Evolutionary conservation across 495 filamentous ascomycete species (phyloP), one percentile per base, ranked within the genome.

Genomic region (Aspergillus homomorphus): DNA sequence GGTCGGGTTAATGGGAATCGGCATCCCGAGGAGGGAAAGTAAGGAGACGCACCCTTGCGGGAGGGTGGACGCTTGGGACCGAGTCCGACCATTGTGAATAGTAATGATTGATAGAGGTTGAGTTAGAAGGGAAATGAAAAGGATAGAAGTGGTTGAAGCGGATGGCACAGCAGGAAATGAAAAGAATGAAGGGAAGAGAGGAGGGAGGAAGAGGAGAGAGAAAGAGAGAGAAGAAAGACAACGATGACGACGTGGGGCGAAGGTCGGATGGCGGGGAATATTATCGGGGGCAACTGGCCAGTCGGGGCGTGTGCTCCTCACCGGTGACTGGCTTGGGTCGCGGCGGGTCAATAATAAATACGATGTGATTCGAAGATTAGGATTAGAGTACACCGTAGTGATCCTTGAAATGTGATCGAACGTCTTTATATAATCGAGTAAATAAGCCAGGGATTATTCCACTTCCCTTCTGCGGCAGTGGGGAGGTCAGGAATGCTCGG

Each of bases 31-130:
- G 23, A 20, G 33, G 52, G 23, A 43, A 73, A 64, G 28, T 23
- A 21, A n/a, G 55, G 28, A 43, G 44, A 76, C 84, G 73, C 80
- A 83, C 89, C 89, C 81, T 87, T 91, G 64, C 89, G 87, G 76
- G 87, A 88, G 46, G 86, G 87, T 53, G 82, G 85, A 63, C 82
- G 81, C 68, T 87, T 85, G 57, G 89, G 87, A 69, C 85, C 87
- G 62, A 89, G 69, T 69, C 86, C 87, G 62, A 89, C 87, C 89
- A 92, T 92, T 61, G 68, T 90, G 78, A 53, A 6, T 23, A 20
- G 30, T n/a, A 20, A 18, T 50, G 51, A 24, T 43, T 42, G 15
- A 30, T 21, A 19, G 10, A 23, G 38, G 33, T n/a, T n/a, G n/a
- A n/a, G 22, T 18, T 23, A 33, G 28, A 63, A 57, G 22, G 54